Evolutionary conservation across 345 rosid genomes (phyloP), one percentile per base, ranked within the genome.

Genomic region (Lumnitzera littorea): DNA sequence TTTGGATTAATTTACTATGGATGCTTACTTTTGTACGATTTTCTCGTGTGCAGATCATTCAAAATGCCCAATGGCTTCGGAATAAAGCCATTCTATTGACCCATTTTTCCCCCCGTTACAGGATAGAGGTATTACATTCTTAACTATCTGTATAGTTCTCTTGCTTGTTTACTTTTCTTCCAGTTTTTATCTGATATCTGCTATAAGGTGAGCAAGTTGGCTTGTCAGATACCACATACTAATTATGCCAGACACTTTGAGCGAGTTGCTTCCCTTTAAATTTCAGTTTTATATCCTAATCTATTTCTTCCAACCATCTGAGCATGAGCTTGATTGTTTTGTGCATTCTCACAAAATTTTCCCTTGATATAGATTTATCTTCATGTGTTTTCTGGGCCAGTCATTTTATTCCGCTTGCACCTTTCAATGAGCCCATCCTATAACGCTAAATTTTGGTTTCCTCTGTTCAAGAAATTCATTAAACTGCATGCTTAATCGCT

Each of bases 31-130:
- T 36, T 16, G 17, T 31, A 23, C 24, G 16, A 65, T 20, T 12
- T n/a, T 57, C 50, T 24, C 25, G 15, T 58, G 58, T 78, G 73
- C 88, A 92, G 97, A 81, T 92, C 15, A 82, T 92, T 58, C 79
- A 87, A 69, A 74, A 89, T 57, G 90, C 97, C 46, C 72, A 89
- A 73, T 92, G 98, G 98, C 85, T 92, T 51, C 77, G 97, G 62
- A 92, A 70, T 72, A 84, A 85, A 74, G 71, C 94, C 15, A 78
- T 87, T 20, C 46, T 92, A 48, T 62, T 91, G 73, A 92, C 97
- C 47, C 97, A 89, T 75, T 92, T 92, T 76, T 92, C 97, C 46
- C 78, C 96, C 36, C 97, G 97, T 51, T 89, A 92, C 80, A 78
- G 63, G 47, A 10, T 89, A 24, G 98, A 92, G 98, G 97, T 92